Evolutionary conservation across 495 filamentous ascomycete species (phyloP).

Genomic region (Articulospora tetracladia): DNA sequence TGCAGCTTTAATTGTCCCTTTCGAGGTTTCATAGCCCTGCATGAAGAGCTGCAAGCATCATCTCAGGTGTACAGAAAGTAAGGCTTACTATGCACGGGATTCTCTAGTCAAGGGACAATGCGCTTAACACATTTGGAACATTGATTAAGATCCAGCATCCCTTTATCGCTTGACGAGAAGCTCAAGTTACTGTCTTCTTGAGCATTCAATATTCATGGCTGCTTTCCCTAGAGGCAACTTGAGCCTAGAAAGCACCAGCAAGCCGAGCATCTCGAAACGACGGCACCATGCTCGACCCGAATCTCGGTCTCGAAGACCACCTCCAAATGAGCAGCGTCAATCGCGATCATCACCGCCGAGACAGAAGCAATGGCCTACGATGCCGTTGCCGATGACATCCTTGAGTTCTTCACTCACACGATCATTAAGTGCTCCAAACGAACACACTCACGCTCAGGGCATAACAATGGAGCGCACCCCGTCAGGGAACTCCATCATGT

Average conservation of each 20-base stretch:
- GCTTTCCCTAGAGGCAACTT: conserved; percentile 7
- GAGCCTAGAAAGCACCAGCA: conserved; percentile 17
- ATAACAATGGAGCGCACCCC: conserved; percentile 25
- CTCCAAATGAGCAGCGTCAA: neutral
- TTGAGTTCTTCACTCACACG: neutral
- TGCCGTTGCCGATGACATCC: neutral
- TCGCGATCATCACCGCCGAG: conserved; percentile 14
- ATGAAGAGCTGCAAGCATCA: neutral
- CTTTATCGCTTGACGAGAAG: neutral
- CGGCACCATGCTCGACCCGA: conserved; percentile 9
- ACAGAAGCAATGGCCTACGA: neutral
- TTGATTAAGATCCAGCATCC: neutral
- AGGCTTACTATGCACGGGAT: neutral
- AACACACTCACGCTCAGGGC: neutral
- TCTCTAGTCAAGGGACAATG: neutral
- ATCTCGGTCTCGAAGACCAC: conserved; percentile 9
- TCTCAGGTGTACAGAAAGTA: neutral
- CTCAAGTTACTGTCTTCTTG: neutral
- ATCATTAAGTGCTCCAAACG: conserved; percentile 2
- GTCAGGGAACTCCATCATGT: conserved; percentile 24
- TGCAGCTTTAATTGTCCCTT: neutral
- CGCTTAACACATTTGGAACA: neutral
- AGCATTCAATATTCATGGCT: conserved; percentile 14
- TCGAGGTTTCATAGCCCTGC: conserved; percentile 1
- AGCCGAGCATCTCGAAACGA: conserved; percentile 8